Percentiles rank a stretch among this genome's conserved stretches.
phyloP scores from a whole-genome alignment of 2,329 filamentous ascomycete species.

The Ascochyta lentis region DNA sequence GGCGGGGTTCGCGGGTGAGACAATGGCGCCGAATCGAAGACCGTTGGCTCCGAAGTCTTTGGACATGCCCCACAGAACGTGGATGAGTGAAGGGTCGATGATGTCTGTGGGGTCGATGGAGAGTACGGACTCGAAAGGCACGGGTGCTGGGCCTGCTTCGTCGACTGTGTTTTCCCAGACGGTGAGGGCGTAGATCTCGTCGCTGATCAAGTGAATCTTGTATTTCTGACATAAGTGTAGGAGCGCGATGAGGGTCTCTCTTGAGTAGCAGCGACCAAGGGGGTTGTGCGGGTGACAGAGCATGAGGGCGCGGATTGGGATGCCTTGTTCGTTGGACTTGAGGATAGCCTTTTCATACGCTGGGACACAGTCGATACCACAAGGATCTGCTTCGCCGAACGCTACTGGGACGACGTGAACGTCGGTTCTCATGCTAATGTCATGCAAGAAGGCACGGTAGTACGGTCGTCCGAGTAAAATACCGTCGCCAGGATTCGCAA shows the following conservation, averaged over 20 bases:
- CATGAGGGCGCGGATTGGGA: slow-evolving; percentile 57
- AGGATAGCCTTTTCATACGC: slow-evolving; percentile 56
- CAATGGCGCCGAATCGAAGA: slow-evolving; percentile 18
- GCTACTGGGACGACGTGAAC: slow-evolving; percentile 54
- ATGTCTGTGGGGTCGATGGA: slow-evolving; percentile 39
- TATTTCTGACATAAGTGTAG: slow-evolving; percentile 60
- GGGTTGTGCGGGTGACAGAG: slow-evolving; percentile 61
- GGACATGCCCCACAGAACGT: slow-evolving; percentile 57
- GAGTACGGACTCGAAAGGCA: slow-evolving; percentile 26
- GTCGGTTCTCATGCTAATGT: slow-evolving; percentile 54
- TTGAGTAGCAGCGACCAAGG: slow-evolving; percentile 51
- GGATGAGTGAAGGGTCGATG: slow-evolving; percentile 59
- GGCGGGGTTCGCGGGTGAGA: slow-evolving; percentile 44
- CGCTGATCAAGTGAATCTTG: slow-evolving; percentile 61
- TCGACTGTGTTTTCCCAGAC: slow-evolving; percentile 53
- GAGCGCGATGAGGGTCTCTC: slow-evolving; percentile 48
- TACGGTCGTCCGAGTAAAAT: slow-evolving; percentile 54
- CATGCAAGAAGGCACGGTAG: slow-evolving; percentile 58
- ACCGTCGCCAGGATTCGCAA: slow-evolving; percentile 51
- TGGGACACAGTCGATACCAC: slow-evolving; percentile 50
- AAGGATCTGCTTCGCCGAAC: slow-evolving; percentile 55
- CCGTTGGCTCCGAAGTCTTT: slow-evolving; percentile 63
- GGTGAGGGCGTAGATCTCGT: slow-evolving; percentile 66
- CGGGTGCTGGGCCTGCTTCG: slow-evolving; percentile 8
- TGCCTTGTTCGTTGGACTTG: slow-evolving; percentile 47